Evolutionary conservation across 495 filamentous ascomycete genomes (phyloP), one percentile per base, ranked within the genome.

Genomic region (Bacidia rubella): DNA sequence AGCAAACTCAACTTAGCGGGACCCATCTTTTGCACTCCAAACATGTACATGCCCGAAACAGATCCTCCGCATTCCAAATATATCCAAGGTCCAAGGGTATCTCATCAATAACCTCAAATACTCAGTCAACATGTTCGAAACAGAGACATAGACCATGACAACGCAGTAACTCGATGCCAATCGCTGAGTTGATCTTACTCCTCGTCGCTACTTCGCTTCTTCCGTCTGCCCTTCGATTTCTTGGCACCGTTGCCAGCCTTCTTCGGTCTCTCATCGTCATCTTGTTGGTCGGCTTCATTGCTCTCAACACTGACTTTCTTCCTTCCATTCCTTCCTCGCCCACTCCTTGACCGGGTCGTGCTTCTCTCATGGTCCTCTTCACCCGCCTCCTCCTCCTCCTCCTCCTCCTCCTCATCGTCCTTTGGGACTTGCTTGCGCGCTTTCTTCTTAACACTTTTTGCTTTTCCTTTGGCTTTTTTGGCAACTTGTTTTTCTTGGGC

Each of bases 401-500:
- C 12, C 11, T 49, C 54, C 21, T 20, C 45, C 15, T 56, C 49
- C 12, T 47, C 11, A 7, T 50, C 23, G 21, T 42, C 21, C 27
- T 22, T 51, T 12, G 46, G 38, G 23, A 21, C 25, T 9, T 46
- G 54, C 9, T 40, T 57, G 24, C 63, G 61, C 2, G 65, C 68
- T 44, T 66, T 66, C 49, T 66, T 59, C 57, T 29, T 59, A 60
- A 11, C 64, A 59, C 42, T 64, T 66, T 32, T 70, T 65, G 58
- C 61, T 11, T 65, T 65, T 21, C 67, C 66, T 26, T 70, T 69
- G 10, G 68, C 63, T 52, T 71, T 62, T 51, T 74, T 70, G 59
- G 71, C 67, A n/a, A 81, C 61, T 32, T 73, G 61, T 59, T 79
- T 77, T 64, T 80, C 78, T 45, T 75, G 73, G 11, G 74, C 77